Evolutionary conservation across 1,139 yeast genomes (phyloP).

Genomic region (Magnusiomyces suaveolens): DNA sequence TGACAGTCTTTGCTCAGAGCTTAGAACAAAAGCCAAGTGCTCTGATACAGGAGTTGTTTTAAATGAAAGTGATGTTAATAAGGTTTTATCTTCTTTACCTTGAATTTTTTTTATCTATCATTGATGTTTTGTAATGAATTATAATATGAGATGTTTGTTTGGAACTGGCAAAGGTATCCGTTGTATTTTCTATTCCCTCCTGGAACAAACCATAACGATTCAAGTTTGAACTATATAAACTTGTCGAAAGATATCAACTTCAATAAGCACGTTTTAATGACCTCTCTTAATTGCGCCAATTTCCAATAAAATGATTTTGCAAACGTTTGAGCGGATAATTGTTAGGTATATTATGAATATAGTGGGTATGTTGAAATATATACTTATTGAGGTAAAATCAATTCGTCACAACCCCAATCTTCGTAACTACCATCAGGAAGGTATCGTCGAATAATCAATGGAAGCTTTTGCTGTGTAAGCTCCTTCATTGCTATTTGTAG

Average conservation of each 20-base stretch:
- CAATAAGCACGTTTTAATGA: too few species aligned
- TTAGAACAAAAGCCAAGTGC: conserved; percentile 90
- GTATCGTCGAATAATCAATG: conserved; percentile 88
- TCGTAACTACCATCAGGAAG: conserved; percentile 95
- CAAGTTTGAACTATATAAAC: too few species aligned
- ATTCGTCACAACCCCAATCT: conserved; percentile 98
- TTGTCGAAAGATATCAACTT: too few species aligned
- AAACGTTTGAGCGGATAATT: too few species aligned
- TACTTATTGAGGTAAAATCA: conserved; percentile 68
- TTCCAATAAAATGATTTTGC: background rate
- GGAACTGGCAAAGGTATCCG: background rate
- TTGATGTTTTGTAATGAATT: background rate
- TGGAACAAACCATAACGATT: too few species aligned
- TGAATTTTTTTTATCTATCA: conserved; percentile 9
- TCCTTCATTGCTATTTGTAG: conserved; percentile 96
- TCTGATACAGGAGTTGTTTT: conserved; percentile 85
- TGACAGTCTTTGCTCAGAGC: conserved; percentile 81
- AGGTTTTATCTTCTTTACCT: conserved; percentile 38
- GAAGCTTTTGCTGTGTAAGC: conserved; percentile 86
- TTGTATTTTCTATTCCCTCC: background rate
- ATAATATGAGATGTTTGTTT: background rate
- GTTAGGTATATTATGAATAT: background rate
- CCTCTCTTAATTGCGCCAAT: background rate
- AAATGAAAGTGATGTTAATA: conserved; percentile 66
- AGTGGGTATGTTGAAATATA: background rate